A percentile compares a stretch with the other conserved stretches of the same genome.
Evolutionary conservation across 2,329 filamentous ascomycete genomes (phyloP).

Genomic region (Phyllosticta citriasiana): DNA sequence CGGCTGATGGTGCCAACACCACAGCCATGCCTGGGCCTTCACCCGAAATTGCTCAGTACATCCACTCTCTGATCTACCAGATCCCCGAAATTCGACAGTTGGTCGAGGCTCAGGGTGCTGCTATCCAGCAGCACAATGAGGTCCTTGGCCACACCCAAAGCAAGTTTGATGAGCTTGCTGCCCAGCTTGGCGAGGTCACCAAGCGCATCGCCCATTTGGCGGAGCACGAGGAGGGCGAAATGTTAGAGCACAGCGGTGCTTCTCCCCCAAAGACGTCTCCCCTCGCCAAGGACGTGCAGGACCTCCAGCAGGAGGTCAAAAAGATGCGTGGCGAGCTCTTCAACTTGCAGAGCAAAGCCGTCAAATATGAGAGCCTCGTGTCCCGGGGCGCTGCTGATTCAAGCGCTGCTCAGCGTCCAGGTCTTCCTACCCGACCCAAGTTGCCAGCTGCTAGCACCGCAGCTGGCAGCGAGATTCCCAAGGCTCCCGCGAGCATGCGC

Average conservation of each 20-base stretch:
- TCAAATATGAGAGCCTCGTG: background rate
- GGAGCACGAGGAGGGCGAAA: background rate
- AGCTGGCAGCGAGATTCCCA: background rate
- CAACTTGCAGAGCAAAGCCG: background rate
- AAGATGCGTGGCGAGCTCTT: background rate
- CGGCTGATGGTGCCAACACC: background rate
- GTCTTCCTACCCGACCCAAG: background rate
- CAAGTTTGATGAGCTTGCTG: background rate
- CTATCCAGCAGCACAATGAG: background rate
- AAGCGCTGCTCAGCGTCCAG: background rate
- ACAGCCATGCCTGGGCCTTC: background rate
- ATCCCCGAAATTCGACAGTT: background rate
- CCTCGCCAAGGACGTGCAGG: background rate
- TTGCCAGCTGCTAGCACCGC: background rate
- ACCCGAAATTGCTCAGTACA: background rate
- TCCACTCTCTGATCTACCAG: background rate
- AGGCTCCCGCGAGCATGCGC: background rate
- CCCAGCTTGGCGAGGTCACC: background rate
- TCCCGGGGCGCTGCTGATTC: background rate
- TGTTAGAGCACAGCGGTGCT: background rate
- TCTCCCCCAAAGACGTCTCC: background rate
- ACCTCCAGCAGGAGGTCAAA: background rate
- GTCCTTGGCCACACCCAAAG: background rate
- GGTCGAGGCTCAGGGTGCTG: background rate
- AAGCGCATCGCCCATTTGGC: background rate